A percentile compares a stretch with the other conserved stretches of the same genome.
phyloP scores from a whole-genome alignment of 352 stramenopile genomes.

The Phytophthora europaea region DNA sequence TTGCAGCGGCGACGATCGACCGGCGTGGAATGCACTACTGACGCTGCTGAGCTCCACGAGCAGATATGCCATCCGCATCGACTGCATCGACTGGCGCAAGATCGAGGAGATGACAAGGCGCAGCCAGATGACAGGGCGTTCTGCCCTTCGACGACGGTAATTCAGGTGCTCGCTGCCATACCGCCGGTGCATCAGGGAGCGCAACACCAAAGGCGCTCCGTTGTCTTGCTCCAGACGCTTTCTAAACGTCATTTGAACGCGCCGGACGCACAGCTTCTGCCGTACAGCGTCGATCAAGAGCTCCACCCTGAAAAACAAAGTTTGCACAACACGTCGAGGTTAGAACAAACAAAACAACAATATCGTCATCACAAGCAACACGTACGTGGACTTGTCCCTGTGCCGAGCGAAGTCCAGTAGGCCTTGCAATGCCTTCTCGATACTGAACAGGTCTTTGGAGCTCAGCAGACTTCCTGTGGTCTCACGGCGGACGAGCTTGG shows the following conservation, averaged over 20 bases:
- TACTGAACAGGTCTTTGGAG: constrained; percentile 64
- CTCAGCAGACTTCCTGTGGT: constrained; percentile 57
- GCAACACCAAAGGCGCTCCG: constrained; percentile 78
- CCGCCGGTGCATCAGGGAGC: constrained; percentile 71
- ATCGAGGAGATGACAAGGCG: constrained; percentile 66
- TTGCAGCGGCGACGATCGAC: constrained; percentile 24
- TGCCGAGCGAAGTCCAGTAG: constrained; percentile 77
- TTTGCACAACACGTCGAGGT: background rate
- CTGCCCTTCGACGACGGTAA: constrained; percentile 43
- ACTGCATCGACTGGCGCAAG: constrained; percentile 54
- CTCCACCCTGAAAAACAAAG: constrained; percentile 46
- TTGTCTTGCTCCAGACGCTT: constrained; percentile 70
- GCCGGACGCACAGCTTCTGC: constrained; percentile 77
- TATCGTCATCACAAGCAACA: background rate
- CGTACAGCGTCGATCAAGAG: constrained; percentile 74
- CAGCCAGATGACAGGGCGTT: constrained; percentile 71
- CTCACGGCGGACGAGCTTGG: constrained; percentile 66
- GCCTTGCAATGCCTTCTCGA: constrained; percentile 73
- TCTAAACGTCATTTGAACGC: constrained; percentile 79
- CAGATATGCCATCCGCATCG: constrained; percentile 35
- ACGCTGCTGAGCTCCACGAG: constrained; percentile 61
- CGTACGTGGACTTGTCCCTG: constrained; percentile 66
- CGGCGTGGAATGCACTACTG: constrained; percentile 45
- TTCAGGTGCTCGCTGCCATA: constrained; percentile 52
- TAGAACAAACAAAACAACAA: background rate